These are phyloP conservation scores for Flaveria brownii DNA, from an alignment of 129 eudicot genomes.

Conservation along the genomic window DNA sequence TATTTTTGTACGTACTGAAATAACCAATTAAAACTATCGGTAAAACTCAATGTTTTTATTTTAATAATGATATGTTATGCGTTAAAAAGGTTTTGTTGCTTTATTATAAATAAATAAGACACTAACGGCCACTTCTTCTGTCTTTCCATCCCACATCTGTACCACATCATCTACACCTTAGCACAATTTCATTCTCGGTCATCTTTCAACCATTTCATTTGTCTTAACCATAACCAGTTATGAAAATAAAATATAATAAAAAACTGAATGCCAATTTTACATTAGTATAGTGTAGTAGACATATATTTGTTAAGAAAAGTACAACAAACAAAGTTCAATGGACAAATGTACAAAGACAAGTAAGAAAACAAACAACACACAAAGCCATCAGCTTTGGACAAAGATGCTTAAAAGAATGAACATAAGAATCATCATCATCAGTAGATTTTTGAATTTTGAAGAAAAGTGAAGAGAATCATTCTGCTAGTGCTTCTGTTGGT, in stretches of 20 bases:
- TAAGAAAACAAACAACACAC: conserved; percentile 19
- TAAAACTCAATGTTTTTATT: neutral
- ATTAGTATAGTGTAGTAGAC: neutral
- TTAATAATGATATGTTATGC: neutral
- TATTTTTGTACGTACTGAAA: neutral
- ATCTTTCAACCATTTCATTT: no score
- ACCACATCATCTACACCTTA: no score
- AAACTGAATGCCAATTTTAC: neutral
- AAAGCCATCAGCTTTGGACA: conserved; percentile 32
- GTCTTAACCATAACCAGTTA: neutral
- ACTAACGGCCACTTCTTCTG: neutral
- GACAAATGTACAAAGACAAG: conserved; percentile 39
- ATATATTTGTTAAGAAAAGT: conserved; percentile 19
- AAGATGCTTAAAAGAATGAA: conserved; percentile 23
- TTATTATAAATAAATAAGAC: neutral
- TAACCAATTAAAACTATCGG: neutral
- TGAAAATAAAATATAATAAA: neutral
- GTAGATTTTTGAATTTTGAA: neutral
- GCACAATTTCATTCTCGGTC: no score
- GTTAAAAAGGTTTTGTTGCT: neutral
- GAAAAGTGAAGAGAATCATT: conserved; percentile 19
- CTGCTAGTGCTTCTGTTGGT: conserved; percentile 33
- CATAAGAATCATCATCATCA: conserved; percentile 26
- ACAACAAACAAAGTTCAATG: conserved; percentile 27
- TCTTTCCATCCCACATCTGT: neutral